These are phyloP conservation scores for Euphorbia corollata DNA, from an alignment of 441 rosid species.

Conservation along the genomic window DNA sequence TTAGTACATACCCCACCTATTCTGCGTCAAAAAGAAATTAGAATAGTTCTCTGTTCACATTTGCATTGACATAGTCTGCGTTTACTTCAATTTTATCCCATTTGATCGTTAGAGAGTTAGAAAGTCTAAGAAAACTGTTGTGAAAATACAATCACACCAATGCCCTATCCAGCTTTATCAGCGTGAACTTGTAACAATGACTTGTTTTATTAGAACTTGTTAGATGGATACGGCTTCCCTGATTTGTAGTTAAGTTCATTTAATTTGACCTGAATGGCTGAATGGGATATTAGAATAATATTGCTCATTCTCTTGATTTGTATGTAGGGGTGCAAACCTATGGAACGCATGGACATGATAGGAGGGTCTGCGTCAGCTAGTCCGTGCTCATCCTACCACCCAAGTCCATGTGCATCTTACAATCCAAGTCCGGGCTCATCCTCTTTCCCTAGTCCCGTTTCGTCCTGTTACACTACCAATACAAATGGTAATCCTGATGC, in stretches of 20 bases:
- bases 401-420: constrained; percentile 70
- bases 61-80: background rate
- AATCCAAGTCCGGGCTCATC: constrained; percentile 89
- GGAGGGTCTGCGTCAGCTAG: constrained; percentile 89
- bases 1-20: background rate
- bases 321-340: constrained; percentile 77
- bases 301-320: constrained; percentile 10
- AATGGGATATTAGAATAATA: background rate
- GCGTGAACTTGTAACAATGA: background rate
- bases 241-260: background rate
- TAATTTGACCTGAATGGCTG: background rate
- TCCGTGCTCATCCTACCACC: constrained; percentile 83
- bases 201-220: background rate
- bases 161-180: background rate
- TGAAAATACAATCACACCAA: background rate
- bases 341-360: constrained; percentile 65
- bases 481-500: constrained; percentile 56
- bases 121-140: background rate
- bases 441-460: constrained; percentile 72
- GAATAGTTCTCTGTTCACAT: background rate
- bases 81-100: background rate
- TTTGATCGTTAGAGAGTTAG: background rate
- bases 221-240: background rate
- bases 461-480: constrained; percentile 44
- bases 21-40: background rate